Percentiles rank a stretch among this genome's conserved stretches.
Conservation (phyloP, 495 filamentous ascomycete species). For the Penicillium bialowiezense region DNA sequence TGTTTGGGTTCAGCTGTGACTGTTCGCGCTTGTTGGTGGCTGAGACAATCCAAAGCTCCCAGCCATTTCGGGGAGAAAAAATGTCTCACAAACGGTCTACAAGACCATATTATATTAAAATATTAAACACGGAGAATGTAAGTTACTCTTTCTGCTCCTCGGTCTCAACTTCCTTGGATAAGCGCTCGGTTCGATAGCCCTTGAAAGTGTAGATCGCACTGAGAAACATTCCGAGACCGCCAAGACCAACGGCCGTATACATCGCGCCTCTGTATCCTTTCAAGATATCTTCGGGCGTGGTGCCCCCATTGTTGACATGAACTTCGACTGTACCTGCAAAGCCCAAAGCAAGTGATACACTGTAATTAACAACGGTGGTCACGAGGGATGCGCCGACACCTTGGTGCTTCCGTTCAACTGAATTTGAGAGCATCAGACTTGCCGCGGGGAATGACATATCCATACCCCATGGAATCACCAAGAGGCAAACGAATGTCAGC, state of each 20-base stretch:
- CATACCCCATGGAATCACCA: slow-evolving; percentile 62
- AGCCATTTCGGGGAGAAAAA: too few relatives aligned
- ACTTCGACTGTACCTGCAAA: slow-evolving; percentile 60
- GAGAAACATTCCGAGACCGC: slow-evolving; percentile 17
- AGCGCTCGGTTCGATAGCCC: slow-evolving; percentile 11
- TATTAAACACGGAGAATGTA: too few relatives aligned
- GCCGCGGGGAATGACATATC: slow-evolving; percentile 58
- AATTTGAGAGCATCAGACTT: slow-evolving; percentile 24
- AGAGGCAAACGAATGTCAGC: slow-evolving; percentile 41
- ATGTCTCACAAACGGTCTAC: too few relatives aligned
- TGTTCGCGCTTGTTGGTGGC: too few relatives aligned
- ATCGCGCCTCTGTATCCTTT: slow-evolving; percentile 34
- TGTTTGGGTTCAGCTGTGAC: too few relatives aligned
- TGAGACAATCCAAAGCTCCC: too few relatives aligned
- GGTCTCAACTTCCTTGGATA: background rate
- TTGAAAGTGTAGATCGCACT: slow-evolving; percentile 14
- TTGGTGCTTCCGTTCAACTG: slow-evolving; percentile 32
- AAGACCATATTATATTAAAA: too few relatives aligned
- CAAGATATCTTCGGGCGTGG: slow-evolving; percentile 18
- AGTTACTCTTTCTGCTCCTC: background rate
- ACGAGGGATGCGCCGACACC: slow-evolving; percentile 55
- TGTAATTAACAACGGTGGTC: slow-evolving; percentile 62
- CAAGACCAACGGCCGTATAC: slow-evolving; percentile 31
- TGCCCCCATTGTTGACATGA: slow-evolving; percentile 44
- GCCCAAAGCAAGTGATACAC: slow-evolving; percentile 58